These are phyloP conservation scores for Trypanosoma brucei DNA, from an alignment of 208 protist genomes.

Conservation along the genomic window DNA sequence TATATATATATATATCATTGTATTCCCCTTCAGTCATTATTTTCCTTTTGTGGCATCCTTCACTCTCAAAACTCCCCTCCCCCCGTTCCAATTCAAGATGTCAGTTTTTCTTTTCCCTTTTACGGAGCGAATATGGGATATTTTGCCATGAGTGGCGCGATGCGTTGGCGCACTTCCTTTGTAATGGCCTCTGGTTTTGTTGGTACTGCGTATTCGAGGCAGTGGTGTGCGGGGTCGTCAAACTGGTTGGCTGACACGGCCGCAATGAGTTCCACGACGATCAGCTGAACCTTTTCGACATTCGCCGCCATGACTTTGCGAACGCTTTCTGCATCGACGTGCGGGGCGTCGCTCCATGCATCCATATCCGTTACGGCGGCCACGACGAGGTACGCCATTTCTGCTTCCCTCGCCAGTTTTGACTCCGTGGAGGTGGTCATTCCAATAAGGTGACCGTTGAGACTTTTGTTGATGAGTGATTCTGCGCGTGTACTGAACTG, in stretches of 20 bases:
- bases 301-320: conserved; percentile 54
- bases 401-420: conserved; percentile 88
- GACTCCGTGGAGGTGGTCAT: conserved; percentile 92
- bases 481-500: conserved; percentile 89
- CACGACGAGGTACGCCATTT: conserved; percentile 82
- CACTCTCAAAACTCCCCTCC: too few species aligned
- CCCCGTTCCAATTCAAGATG: too few species aligned
- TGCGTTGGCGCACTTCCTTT: conserved; percentile 33
- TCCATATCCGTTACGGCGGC: conserved; percentile 95
- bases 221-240: conserved; percentile 53
- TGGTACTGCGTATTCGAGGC: conserved; percentile 48
- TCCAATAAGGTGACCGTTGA: conserved; percentile 85
- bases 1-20: too few species aligned
- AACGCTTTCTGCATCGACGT: conserved; percentile 64
- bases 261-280: conserved; percentile 41
- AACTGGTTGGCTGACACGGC: conserved; percentile 26
- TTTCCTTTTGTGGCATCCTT: too few species aligned
- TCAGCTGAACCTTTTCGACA: conserved; percentile 61
- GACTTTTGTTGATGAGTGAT: conserved; percentile 67
- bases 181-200: conserved; percentile 41
- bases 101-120: too few species aligned
- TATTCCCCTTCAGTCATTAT: too few species aligned
- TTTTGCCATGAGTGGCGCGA: conserved; percentile 56
- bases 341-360: conserved; percentile 78
- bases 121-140: conserved; percentile 42